Evolutionary conservation across 768 basidiomycete genomes (phyloP), one percentile per base, ranked within the genome.

Genomic region (Naematelia aurantialba): DNA sequence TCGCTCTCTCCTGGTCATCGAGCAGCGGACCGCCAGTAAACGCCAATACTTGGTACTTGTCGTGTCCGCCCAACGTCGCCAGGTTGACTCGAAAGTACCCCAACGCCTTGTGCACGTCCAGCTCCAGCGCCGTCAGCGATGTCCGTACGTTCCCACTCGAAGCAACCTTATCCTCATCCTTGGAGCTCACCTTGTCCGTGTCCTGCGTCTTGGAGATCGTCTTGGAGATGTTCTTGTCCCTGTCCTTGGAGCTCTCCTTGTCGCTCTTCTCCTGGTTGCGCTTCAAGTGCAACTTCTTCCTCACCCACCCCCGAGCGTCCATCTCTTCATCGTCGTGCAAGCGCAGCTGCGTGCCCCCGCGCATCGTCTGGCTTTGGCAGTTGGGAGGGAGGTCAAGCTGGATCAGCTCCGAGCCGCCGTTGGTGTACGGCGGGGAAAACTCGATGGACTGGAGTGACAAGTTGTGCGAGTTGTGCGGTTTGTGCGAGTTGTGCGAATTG

Each of bases 1-100:
- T 61, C 49, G 61, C 67, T 59, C 80, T 83, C 70, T 90, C 83
- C 24, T 69, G 53, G 12, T 83, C 81, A 1, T 81, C 81, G 51
- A 91, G 76, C 4, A 88, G 85, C 1, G 81, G 78, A 0, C 80
- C 81, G 78, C 91, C 82, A 0, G 89, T 87, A 66, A 92, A 91
- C 68, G 85, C 87, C 27, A 96, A 79, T 17, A 94, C 83, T 72
- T 96, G 91, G 70, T 89, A 91, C 46, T 87, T 81, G 59, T 83
- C 79, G 65, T 81, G 71, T 62, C 77, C 79, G 60, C 85, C 85
- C 24, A 27, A 78, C 82, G 69, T 39, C 83, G 85, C 74, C 79
- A 14, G 85, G 63, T 79, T 78, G 10, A 87, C 72, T 53, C 85
- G 77, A 68, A 88, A 86, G 29, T 60, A 59, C 19, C 59, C 61